Conservation (phyloP, 257 asterid genomes). For the Jasminum sambac region DNA sequence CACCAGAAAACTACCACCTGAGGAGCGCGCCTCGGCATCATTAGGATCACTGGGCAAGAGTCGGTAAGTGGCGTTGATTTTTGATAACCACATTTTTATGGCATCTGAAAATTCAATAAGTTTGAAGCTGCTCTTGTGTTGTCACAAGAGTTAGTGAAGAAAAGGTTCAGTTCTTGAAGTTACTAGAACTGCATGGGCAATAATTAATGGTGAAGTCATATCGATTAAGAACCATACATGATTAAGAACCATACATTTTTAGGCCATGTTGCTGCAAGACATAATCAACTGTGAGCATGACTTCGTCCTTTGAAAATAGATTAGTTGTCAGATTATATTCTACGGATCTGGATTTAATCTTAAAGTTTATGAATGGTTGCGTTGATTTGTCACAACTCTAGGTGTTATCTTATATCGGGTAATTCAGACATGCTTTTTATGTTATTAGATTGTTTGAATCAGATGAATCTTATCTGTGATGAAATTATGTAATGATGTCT, state of each 20-base stretch:
- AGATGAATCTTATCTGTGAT: constrained; percentile 1
- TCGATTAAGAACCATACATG: background rate
- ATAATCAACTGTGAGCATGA: background rate
- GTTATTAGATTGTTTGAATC: constrained; percentile 9
- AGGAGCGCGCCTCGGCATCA: constrained; percentile 74
- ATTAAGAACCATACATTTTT: background rate
- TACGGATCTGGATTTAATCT: constrained; percentile 11
- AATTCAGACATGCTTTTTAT: constrained; percentile 4
- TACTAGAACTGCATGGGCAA: background rate
- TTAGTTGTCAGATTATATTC: background rate
- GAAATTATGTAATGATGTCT: background rate
- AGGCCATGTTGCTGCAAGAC: background rate
- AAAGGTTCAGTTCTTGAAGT: constrained; percentile 9
- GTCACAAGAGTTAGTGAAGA: constrained; percentile 11
- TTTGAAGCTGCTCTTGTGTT: constrained; percentile 1
- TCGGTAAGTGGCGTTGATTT: constrained; percentile 54
- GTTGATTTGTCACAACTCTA: constrained; percentile 16
- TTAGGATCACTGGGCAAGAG: constrained; percentile 98
- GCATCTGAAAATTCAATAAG: background rate
- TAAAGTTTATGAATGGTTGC: constrained; percentile 13
- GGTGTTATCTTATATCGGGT: constrained; percentile 6
- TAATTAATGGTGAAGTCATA: constrained; percentile 13
- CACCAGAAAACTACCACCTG: constrained; percentile 50
- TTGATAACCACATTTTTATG: constrained; percentile 16
- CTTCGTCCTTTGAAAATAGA: background rate